These are phyloP conservation scores for Orbilia quercus DNA, from an alignment of 2,329 filamentous ascomycete species.

Conservation along the genomic window DNA sequence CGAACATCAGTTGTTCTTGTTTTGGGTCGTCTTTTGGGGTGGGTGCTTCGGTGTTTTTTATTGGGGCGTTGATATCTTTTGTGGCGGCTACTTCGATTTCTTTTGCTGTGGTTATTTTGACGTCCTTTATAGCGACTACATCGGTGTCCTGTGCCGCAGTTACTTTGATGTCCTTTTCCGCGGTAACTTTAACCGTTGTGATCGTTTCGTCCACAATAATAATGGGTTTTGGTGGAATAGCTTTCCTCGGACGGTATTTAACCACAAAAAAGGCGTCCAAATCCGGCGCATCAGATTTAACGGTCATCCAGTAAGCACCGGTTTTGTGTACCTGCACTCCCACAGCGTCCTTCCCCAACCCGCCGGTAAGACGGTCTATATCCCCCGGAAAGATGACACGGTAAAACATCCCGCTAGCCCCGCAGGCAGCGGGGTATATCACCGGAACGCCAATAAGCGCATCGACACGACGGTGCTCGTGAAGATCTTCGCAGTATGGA, in stretches of 20 bases:
- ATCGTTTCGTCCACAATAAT: conserved; percentile 7
- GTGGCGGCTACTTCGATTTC: conserved; percentile 11
- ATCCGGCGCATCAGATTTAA: conserved; percentile 29
- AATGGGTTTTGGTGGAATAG: background rate
- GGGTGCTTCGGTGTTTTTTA: background rate
- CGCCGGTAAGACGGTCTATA: conserved; percentile 34
- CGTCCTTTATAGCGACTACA: too few relatives aligned
- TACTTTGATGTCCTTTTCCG: background rate
- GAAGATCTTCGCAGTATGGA: conserved; percentile 45
- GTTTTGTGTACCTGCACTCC: conserved; percentile 42
- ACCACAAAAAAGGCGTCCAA: conserved; percentile 40
- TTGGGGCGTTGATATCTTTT: conserved; percentile 18
- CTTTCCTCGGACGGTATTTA: conserved; percentile 38
- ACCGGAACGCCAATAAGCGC: conserved; percentile 39
- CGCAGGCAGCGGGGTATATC: conserved; percentile 41
- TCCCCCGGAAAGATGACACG: conserved; percentile 47
- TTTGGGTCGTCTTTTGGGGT: conserved; percentile 1
- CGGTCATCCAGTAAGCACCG: conserved; percentile 40
- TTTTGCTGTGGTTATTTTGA: background rate
- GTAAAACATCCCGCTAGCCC: conserved; percentile 28
- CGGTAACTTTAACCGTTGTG: background rate
- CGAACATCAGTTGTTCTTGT: conserved; percentile 34
- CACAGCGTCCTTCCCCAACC: conserved; percentile 35
- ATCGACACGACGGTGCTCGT: conserved; percentile 37
- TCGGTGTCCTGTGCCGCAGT: background rate